Conservation (phyloP, 164 flowering plant genomes). For the Berberis vulgaris region DNA sequence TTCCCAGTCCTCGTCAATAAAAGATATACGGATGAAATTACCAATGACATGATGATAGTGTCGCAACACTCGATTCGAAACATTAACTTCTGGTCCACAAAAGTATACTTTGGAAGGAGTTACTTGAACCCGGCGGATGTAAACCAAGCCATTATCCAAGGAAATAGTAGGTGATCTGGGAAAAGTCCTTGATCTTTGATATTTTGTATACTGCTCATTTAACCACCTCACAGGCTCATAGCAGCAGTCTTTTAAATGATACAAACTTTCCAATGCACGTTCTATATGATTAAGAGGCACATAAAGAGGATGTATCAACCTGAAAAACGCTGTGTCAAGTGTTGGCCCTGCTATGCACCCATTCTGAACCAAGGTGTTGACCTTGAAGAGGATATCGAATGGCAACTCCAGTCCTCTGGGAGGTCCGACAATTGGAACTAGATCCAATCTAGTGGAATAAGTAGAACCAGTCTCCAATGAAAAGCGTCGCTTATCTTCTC, state of each 20-base stretch:
- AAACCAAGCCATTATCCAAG: conserved; percentile 61
- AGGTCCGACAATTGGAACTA: background rate
- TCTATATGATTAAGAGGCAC: conserved; percentile 28
- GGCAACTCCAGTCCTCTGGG: background rate
- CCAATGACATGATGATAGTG: conserved; percentile 36
- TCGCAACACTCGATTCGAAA: conserved; percentile 75
- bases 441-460: background rate
- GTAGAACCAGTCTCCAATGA: background rate
- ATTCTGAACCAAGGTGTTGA: background rate
- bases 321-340: background rate
- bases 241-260: background rate
- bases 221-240: conserved; percentile 23
- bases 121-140: conserved; percentile 62
- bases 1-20: conserved; percentile 71
- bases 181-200: conserved; percentile 10
- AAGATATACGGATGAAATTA: conserved; percentile 72
- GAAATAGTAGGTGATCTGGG: conserved; percentile 31
- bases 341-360: background rate
- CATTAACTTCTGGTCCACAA: conserved; percentile 68
- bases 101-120: conserved; percentile 74
- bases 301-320: background rate
- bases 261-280: conserved; percentile 53
- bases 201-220: conserved; percentile 33
- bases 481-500: background rate
- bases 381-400: background rate